phyloP scores from a whole-genome alignment of 1,284 basidiomycete genomes.

The Ustilago tritici region DNA sequence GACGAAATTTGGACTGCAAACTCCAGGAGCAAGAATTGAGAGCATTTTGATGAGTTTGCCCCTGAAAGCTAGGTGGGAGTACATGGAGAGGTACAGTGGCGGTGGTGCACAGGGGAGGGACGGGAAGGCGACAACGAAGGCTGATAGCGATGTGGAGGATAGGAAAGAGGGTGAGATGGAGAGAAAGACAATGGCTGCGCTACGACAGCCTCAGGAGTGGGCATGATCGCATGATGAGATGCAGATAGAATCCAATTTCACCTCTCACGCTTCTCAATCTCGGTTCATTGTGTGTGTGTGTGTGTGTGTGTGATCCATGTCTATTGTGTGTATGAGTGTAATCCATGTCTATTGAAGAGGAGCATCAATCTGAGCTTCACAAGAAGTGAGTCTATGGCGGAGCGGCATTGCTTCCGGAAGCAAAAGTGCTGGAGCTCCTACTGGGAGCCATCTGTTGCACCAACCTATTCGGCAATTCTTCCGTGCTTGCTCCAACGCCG shows the following conservation, averaged over 20 bases:
- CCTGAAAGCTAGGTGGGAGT: conserved; percentile 66
- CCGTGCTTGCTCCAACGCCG: neutral
- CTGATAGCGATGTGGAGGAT: conserved; percentile 7
- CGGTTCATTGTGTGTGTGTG: neutral
- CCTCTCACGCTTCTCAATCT: neutral
- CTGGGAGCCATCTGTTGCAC: conserved; percentile 11
- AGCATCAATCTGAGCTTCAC: neutral
- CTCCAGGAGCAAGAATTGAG: conserved; percentile 68
- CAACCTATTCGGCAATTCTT: conserved; percentile 15
- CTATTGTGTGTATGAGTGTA: neutral
- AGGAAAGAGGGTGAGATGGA: conserved; percentile 37
- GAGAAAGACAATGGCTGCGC: conserved; percentile 47
- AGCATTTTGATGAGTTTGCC: conserved; percentile 70
- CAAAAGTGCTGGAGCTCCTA: conserved; percentile 3
- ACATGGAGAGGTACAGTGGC: conserved; percentile 63
- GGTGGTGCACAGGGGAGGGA: conserved; percentile 54
- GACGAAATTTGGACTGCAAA: conserved; percentile 69
- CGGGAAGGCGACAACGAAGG: conserved; percentile 36
- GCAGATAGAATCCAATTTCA: neutral
- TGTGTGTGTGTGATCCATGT: neutral
- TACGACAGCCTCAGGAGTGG: conserved; percentile 62
- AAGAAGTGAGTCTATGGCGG: neutral
- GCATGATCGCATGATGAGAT: conserved; percentile 5
- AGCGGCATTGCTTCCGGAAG: neutral
- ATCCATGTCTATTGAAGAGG: neutral